Evolutionary conservation across 352 stramenopile genomes (phyloP).

Genomic region (Pythium scleroteichum): DNA sequence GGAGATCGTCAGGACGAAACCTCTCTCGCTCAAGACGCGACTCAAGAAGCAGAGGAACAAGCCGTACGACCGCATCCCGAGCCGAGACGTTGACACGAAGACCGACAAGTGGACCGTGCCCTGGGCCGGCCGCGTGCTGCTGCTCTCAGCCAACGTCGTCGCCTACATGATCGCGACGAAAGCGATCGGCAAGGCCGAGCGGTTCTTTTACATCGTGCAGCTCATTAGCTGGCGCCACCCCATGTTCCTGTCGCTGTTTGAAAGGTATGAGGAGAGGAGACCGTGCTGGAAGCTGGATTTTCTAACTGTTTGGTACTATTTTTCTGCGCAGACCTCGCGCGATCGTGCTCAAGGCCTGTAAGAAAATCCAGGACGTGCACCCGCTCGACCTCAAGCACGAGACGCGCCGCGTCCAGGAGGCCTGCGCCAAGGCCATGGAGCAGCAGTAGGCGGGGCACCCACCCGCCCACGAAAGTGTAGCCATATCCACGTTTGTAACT

Average conservation of each 20-base stretch:
- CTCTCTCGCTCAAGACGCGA: no score
- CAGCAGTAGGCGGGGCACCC: no score
- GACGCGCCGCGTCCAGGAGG: not conserved
- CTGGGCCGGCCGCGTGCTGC: constrained; percentile 20
- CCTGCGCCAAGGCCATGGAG: not conserved
- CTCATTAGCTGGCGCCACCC: constrained; percentile 9
- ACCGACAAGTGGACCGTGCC: not conserved
- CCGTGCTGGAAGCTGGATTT: not conserved
- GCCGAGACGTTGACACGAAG: not conserved
- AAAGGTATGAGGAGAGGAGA: constrained; percentile 9
- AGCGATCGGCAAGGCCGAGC: not conserved
- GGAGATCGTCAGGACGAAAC: not conserved
- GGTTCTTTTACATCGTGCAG: not conserved
- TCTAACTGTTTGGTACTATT: no score
- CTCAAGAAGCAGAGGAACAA: not conserved
- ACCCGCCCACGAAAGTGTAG: no score
- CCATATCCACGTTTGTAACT: no score
- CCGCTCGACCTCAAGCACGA: not conserved
- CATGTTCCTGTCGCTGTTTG: constrained; percentile 9
- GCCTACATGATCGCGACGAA: constrained; percentile 10
- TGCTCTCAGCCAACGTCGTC: constrained; percentile 14
- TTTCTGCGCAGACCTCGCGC: not conserved
- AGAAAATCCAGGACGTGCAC: not conserved
- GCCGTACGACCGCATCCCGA: not conserved
- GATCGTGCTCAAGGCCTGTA: not conserved